phyloP scores from a whole-genome alignment of 176 grass and related monocot species.

The Carex parvula region DNA sequence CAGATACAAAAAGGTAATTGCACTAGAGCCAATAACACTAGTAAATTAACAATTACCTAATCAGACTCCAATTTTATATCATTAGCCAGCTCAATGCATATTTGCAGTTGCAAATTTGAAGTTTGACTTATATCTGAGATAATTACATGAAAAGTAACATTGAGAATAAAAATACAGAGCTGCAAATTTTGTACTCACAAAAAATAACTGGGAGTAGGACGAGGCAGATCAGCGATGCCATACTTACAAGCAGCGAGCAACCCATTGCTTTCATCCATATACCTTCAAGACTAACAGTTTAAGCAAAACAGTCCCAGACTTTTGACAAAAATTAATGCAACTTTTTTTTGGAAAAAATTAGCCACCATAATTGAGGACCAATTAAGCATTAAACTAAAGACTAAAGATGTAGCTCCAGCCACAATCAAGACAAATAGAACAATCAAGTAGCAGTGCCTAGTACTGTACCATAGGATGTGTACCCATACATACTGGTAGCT shows the following conservation, averaged over 20 bases:
- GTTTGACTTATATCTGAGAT: background rate
- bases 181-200: conserved; percentile 42
- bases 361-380: background rate
- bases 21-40: background rate
- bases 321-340: background rate
- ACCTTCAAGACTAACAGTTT: conserved; percentile 38
- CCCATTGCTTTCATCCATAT: conserved; percentile 91
- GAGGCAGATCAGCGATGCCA: conserved; percentile 95
- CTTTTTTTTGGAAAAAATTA: background rate
- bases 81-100: conserved; percentile 3
- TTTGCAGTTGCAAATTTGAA: background rate
- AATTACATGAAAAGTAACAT: background rate
- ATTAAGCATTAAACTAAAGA: background rate
- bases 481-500: background rate
- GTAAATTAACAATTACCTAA: background rate
- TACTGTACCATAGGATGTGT: background rate
- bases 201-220: conserved; percentile 84
- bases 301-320: conserved; percentile 20
- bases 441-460: background rate
- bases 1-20: background rate
- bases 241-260: conserved; percentile 90
- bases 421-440: background rate
- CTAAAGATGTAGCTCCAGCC: background rate
- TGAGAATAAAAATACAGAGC: background rate
- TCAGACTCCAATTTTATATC: background rate